phyloP scores from a whole-genome alignment of 495 filamentous ascomycete species.

The Haplographium delicatum region DNA sequence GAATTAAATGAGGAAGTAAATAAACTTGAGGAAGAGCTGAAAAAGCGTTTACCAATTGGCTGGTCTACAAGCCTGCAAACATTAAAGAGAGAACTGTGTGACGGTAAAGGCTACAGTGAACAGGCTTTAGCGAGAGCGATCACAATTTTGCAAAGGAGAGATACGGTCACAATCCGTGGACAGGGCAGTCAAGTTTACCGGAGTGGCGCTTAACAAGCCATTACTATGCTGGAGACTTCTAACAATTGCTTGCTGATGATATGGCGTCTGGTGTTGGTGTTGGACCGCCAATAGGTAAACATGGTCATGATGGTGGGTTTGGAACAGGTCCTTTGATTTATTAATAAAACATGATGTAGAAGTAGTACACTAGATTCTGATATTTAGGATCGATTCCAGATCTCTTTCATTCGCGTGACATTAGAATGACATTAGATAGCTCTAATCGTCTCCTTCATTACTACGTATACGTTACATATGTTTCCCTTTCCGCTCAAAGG shows the following conservation, averaged over 20 bases:
- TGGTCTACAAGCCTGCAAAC: conserved; percentile 90
- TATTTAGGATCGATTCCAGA: too few relatives aligned
- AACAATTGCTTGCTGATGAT: too few relatives aligned
- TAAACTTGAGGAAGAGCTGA: conserved; percentile 88
- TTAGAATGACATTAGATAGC: too few relatives aligned
- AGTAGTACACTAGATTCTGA: conserved; percentile 6
- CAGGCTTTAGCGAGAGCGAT: conserved; percentile 78
- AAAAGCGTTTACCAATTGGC: conserved; percentile 82
- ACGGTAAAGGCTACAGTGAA: conserved; percentile 81
- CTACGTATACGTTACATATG: too few relatives aligned
- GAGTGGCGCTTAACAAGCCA: conserved; percentile 32
- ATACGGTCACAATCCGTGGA: conserved; percentile 86
- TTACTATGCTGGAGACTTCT: background rate
- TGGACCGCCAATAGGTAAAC: too few relatives aligned
- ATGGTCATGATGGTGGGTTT: too few relatives aligned
- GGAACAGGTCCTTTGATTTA: background rate
- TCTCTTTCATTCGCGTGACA: too few relatives aligned
- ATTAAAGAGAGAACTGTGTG: conserved; percentile 83
- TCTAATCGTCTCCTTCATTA: too few relatives aligned
- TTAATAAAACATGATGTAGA: conserved; percentile 11
- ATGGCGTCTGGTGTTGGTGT: conserved; percentile 1
- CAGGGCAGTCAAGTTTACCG: conserved; percentile 87
- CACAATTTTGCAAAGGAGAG: conserved; percentile 77
- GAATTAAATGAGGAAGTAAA: conserved; percentile 85
- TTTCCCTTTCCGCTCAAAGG: too few relatives aligned